Evolutionary conservation across 768 basidiomycete species (phyloP), one percentile per base, ranked within the genome.

Genomic region (Tremella mesenterica): DNA sequence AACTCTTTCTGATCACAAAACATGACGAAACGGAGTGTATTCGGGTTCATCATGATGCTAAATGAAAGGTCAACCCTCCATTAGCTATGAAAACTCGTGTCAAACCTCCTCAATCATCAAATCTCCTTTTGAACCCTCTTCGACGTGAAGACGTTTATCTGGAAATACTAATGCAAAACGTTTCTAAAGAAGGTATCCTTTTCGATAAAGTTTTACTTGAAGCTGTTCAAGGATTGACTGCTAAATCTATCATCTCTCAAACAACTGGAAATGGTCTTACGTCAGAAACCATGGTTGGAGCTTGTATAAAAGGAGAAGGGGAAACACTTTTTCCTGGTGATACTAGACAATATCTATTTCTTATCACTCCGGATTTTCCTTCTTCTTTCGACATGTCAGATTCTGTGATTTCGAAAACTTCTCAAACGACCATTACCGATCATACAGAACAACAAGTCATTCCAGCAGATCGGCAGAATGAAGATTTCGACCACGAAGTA

Each of bases 1-100:
- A n/a, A n/a, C n/a, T n/a, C n/a, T n/a, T n/a, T n/a, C n/a, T n/a
- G n/a, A n/a, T n/a, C n/a, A n/a, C n/a, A n/a, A n/a, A n/a, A n/a
- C n/a, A n/a, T n/a, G n/a, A n/a, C n/a, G n/a, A n/a, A n/a, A n/a
- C n/a, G n/a, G n/a, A n/a, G n/a, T n/a, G n/a, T n/a, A n/a, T n/a
- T n/a, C n/a, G n/a, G n/a, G n/a, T n/a, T n/a, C n/a, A n/a, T n/a
- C n/a, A n/a, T n/a, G n/a, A n/a, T n/a, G n/a, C n/a, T n/a, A n/a
- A n/a, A n/a, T n/a, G n/a, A 18, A 60, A 93, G 88, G 89, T 91
- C 23, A 85, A 84, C n/a, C 92, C 93, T 61, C 92, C 92, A 0
- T 76, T 96, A 13, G 88, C 88, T 0, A 91, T 96, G 53, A 93
- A 93, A 74, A 95, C 91, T 13, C 92, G 92, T 71, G 88, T 93